phyloP scores from a whole-genome alignment of 441 rosid genomes.

The Arabidopsis lyrata region DNA sequence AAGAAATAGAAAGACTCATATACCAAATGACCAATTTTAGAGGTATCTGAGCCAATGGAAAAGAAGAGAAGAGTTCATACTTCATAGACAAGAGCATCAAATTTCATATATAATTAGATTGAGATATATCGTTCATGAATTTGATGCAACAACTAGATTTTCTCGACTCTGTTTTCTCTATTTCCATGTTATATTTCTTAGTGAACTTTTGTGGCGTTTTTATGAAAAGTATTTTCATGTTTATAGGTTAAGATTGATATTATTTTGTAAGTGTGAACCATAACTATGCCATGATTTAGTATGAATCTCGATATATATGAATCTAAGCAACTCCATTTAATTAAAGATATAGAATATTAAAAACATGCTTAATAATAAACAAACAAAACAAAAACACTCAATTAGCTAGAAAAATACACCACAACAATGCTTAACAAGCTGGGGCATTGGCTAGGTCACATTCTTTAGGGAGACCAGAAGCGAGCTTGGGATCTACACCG shows the following conservation, averaged over 20 bases:
- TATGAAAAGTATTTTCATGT: not conserved
- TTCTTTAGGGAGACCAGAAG: constrained; percentile 53
- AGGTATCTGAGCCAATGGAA: not conserved
- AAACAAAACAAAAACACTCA: too few relatives aligned
- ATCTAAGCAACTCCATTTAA: too few relatives aligned
- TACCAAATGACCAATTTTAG: not conserved
- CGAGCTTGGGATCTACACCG: constrained; percentile 71
- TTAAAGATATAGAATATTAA: too few relatives aligned
- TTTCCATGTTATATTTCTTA: not conserved
- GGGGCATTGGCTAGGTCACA: constrained; percentile 47
- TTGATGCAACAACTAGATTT: not conserved
- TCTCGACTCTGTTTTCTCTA: not conserved
- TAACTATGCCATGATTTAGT: not conserved
- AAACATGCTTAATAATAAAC: too few relatives aligned
- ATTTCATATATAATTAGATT: too few relatives aligned
- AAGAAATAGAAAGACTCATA: not conserved
- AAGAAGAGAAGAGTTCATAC: not conserved
- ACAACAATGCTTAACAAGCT: constrained; percentile 16
- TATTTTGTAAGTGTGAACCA: not conserved
- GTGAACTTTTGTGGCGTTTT: not conserved
- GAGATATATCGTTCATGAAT: not conserved
- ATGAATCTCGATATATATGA: too few relatives aligned
- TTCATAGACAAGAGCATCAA: too few relatives aligned
- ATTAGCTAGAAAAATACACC: not conserved
- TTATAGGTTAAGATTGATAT: not conserved